Conservation (phyloP, 2,329 filamentous ascomycete genomes). For the Fusarium sp. region DNA sequence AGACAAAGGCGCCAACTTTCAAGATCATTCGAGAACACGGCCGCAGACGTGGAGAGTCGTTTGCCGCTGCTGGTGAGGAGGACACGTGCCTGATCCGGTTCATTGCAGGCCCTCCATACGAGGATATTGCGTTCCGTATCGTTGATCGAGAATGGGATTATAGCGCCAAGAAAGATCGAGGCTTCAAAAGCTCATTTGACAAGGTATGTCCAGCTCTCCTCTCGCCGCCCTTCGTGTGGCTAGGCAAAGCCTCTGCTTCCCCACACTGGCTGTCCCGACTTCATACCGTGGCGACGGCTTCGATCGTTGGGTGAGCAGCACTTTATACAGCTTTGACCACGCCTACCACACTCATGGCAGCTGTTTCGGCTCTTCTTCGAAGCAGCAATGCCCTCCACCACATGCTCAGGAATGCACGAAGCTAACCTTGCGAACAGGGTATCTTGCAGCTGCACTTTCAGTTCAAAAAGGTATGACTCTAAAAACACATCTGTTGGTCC, state of each 20-base stretch:
- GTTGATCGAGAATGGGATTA: constrained; percentile 99
- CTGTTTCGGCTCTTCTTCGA: constrained; percentile 13
- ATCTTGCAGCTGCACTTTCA: constrained; percentile 97
- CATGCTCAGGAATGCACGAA: constrained; percentile 16
- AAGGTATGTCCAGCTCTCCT: constrained; percentile 70
- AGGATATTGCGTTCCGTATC: constrained; percentile 96
- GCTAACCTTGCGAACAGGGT: constrained; percentile 64
- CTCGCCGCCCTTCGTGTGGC: constrained; percentile 28
- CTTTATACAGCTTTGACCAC: constrained; percentile 21
- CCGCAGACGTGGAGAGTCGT: constrained; percentile 86
- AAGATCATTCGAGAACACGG: constrained; percentile 95
- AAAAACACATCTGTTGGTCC: constrained; percentile 9
- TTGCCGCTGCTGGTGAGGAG: constrained; percentile 92
- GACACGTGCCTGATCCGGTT: constrained; percentile 98
- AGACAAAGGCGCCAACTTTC: constrained; percentile 92
- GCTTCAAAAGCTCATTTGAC: constrained; percentile 96
- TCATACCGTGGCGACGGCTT: constrained; percentile 16
- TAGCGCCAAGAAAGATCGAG: constrained; percentile 91
- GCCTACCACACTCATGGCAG: constrained; percentile 20
- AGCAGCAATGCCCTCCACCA: constrained; percentile 11
- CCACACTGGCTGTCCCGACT: constrained; percentile 20
- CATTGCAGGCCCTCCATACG: constrained; percentile 92
- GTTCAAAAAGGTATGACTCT: constrained; percentile 84
- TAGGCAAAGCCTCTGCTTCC: constrained; percentile 17
- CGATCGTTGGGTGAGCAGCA: constrained; percentile 18